These are phyloP conservation scores for Penicillium robsamsonii DNA, from an alignment of 495 filamentous ascomycete genomes.

Conservation along the genomic window DNA sequence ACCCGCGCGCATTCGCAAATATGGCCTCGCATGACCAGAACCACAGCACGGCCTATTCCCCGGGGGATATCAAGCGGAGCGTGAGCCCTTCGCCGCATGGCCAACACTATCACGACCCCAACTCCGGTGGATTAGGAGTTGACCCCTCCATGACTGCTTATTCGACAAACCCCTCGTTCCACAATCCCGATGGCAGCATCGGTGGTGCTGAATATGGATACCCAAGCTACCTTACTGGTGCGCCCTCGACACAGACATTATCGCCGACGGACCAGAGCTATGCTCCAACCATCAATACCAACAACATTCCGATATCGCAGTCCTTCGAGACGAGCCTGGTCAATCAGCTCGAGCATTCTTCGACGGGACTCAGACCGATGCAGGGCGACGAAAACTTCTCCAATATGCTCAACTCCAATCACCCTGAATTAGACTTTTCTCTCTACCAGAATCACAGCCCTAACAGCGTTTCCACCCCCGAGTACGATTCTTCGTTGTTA, in stretches of 20 bases:
- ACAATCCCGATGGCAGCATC: constrained; percentile 23
- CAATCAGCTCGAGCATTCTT: constrained; percentile 35
- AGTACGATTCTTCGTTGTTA: constrained; percentile 42
- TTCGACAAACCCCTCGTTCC: constrained; percentile 26
- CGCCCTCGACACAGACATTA: constrained; percentile 27
- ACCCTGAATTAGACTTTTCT: constrained; percentile 40
- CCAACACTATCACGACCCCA: constrained; percentile 40
- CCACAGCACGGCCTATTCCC: constrained; percentile 31
- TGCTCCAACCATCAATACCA: constrained; percentile 25
- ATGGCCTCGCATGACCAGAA: constrained; percentile 42
- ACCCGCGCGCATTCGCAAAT: constrained; percentile 13
- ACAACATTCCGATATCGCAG: constrained; percentile 37
- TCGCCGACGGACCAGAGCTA: constrained; percentile 33
- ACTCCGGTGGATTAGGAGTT: constrained; percentile 32
- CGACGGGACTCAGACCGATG: constrained; percentile 20
- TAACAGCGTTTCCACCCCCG: constrained; percentile 31
- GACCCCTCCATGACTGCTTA: constrained; percentile 41
- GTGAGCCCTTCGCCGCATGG: constrained; percentile 43
- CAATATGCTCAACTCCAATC: constrained; percentile 38
- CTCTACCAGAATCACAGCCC: constrained; percentile 39
- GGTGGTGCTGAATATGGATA: constrained; percentile 34
- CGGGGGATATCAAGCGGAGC: constrained; percentile 34
- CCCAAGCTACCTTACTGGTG: constrained; percentile 29
- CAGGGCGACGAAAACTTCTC: constrained; percentile 43
- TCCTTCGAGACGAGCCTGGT: constrained; percentile 39